Base-by-base conservation (phyloP, 169 alveolate species). In the Plasmodium billcollinsi region DNA sequence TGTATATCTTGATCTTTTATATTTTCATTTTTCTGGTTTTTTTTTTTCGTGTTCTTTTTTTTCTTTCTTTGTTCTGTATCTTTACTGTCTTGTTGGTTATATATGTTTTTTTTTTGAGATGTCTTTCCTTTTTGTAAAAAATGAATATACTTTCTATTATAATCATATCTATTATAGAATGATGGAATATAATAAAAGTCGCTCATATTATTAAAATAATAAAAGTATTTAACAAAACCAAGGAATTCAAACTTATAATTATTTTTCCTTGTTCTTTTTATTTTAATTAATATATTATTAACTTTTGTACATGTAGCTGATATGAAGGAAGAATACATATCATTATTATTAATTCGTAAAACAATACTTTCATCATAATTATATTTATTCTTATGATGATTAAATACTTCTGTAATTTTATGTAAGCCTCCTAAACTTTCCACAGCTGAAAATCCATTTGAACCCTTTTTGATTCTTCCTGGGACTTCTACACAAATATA, bases 101-200 rank as follows among this genome's bases (percentile, higher is more conserved):
- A 5, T 33, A 33, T 33, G 45, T 33, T 33, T 15, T 58, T 43
- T 45, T 5, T 66, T 7, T 29, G 15, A 20, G 24, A 39, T 71
- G 54, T 73, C 24, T 80, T 59, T 3, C 67, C 91, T 50, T 50
- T 69, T 12, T 78, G 69, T 33, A 83, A 83, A 62, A 69, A 69
- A 24, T 83, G 73, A 49, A 83, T 83, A 69, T 83, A 83, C 59
- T 83, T 83, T 1, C 50, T 83, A 63, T 52, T 63, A 49, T 83
- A 83, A 20, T 83, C 63, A 49, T 61, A 56, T 63, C 91, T 66
- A 26, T 69, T 83, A 50, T 83, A 83, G 70, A 83, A 83, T 12
- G 91, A 29, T n/a, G 91, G 91, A 11, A 83, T 83, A 50, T 83
- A 83, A 33, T 83, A 83, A 69, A 83, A 83, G 29, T 83, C 91